Base-by-base conservation (phyloP, 2,329 filamentous ascomycete species). In the Dactylellina cionopaga region DNA sequence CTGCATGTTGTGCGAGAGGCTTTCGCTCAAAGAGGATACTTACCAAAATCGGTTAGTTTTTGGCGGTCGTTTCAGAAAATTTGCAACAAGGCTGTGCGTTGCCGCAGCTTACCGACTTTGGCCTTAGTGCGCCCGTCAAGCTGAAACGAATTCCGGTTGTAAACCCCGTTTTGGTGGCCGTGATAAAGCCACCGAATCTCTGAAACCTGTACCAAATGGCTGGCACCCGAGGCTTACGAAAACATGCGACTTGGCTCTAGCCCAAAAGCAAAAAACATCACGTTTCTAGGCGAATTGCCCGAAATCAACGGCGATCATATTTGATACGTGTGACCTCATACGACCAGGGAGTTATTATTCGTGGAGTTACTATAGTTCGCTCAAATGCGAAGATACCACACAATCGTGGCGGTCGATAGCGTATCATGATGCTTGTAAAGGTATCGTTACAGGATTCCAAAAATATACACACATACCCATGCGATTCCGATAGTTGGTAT, bases 21-120 rank as follows among this genome's bases (percentile, higher is more conserved):
- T 46, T 25, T 10, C n/a, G 49, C 13, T 51, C 31, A 62, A 62
- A 49, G 33, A 62, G 56, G 43, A 35, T 39, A 25, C 43, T 51
- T 62, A 41, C 59, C 10, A 5, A 55, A 55, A 55, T 31, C 25
- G 31, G 41, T 51, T 33, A 24, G 59, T 7, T 10, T 54, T 47
- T 7, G 47, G 24, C 24, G 17, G 11, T 47, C 25, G 56, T 47
- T 49, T 49, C 41, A 35, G 17, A 59, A 56, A 60, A 55, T 64
- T 63, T 64, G 37, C 58, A 71, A 71, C 66, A 58, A 22, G 55
- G 56, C 27, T 55, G 47, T 55, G 47, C 39, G 37, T 60, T 62
- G 54, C 55, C 51, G 51, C 46, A 60, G 29, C 24, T 37, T 37
- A 39, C 19, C 19, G 5, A 24, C 13, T 37, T 47, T n/a, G n/a